Conservation (phyloP, 345 rosid species). For the Linum usitatissimum region DNA sequence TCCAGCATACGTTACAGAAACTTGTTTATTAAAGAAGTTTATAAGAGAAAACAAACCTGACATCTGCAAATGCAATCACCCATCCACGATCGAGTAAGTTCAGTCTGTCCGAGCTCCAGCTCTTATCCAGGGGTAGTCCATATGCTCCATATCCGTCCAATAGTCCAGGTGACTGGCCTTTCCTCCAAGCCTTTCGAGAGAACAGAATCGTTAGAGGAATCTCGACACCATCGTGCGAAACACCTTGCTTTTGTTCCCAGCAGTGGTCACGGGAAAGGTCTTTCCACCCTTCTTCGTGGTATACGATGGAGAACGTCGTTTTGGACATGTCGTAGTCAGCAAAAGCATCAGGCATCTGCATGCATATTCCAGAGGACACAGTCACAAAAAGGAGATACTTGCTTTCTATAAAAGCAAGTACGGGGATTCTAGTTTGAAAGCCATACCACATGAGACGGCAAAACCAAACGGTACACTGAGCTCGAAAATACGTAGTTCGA, state of each 20-base stretch:
- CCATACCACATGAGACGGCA: constrained; percentile 83
- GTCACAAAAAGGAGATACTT: too few relatives aligned
- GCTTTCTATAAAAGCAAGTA: too few relatives aligned
- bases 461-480: constrained; percentile 55
- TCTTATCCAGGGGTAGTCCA: constrained; percentile 69
- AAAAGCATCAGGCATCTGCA: constrained; percentile 78
- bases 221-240: constrained; percentile 60
- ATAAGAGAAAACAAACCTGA: constrained; percentile 41
- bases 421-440: too few relatives aligned
- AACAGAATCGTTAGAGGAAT: constrained; percentile 72
- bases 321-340: constrained; percentile 71
- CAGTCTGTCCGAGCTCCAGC: constrained; percentile 64
- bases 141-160: constrained; percentile 82
- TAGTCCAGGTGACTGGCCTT: constrained; percentile 51
- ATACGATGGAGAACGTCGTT: constrained; percentile 39
- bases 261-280: too few relatives aligned
- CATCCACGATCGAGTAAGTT: constrained; percentile 90
- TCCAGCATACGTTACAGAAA: too few relatives aligned
- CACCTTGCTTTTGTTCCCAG: constrained; percentile 45
- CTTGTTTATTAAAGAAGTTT: too few relatives aligned
- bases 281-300: constrained; percentile 63
- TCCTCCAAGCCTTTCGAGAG: constrained; percentile 53
- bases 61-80: constrained; percentile 89
- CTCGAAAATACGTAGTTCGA: constrained; percentile 68
- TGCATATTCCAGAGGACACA: constrained; percentile 23